phyloP scores from a whole-genome alignment of 805 yeast genomes.

The Candida taoyuanica region DNA sequence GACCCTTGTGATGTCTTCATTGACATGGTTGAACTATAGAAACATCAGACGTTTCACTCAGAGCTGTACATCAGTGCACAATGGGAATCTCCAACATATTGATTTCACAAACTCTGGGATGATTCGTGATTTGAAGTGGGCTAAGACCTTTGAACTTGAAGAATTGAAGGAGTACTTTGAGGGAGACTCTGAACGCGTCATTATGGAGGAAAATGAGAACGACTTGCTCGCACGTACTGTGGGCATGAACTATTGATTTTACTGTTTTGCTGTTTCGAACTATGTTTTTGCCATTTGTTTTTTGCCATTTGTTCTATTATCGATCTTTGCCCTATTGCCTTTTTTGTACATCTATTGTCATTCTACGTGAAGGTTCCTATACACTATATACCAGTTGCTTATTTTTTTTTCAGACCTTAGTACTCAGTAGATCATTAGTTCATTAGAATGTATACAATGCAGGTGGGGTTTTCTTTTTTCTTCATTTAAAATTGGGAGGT shows the following conservation, averaged over 20 bases:
- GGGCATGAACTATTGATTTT: slow-evolving; percentile 24
- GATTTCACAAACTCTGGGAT: slow-evolving; percentile 48
- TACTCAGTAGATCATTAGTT: too few species aligned
- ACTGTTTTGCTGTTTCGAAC: neutral
- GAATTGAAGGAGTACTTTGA: slow-evolving; percentile 19
- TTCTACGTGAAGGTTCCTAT: too few species aligned
- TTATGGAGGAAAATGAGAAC: slow-evolving; percentile 2
- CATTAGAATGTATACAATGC: too few species aligned
- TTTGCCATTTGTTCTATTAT: neutral
- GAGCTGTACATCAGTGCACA: slow-evolving; percentile 19
- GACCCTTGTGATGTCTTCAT: slow-evolving; percentile 32
- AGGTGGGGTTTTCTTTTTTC: too few species aligned
- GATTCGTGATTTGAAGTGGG: slow-evolving; percentile 46
- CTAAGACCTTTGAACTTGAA: slow-evolving; percentile 15
- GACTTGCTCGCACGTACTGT: slow-evolving; percentile 16
- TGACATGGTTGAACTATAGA: slow-evolving; percentile 44
- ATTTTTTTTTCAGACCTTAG: too few species aligned
- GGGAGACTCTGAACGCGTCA: slow-evolving; percentile 15
- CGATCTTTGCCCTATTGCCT: neutral
- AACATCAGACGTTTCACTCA: slow-evolving; percentile 29
- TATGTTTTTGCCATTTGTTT: neutral
- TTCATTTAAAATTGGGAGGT: slow-evolving; percentile 30
- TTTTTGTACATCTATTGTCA: neutral
- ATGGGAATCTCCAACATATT: slow-evolving; percentile 19
- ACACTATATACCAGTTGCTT: too few species aligned